Conservation (phyloP, 257 asterid genomes). For the Solanum pimpinellifolium region DNA sequence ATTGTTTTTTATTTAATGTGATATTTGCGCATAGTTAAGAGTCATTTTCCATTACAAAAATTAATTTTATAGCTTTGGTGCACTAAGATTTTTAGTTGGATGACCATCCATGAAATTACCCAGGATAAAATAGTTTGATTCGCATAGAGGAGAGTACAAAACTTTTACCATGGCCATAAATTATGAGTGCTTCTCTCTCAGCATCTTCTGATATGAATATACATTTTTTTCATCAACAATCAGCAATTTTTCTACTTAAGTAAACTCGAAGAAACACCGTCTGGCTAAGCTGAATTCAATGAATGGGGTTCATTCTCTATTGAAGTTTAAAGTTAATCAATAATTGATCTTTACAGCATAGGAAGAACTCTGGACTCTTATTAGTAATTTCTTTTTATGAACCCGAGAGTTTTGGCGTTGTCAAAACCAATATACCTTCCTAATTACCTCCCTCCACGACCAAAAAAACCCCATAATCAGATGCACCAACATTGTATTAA, state of each 20-base stretch:
- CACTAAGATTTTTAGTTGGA: not conserved
- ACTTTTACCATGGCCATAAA: not conserved
- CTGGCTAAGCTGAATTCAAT: not conserved
- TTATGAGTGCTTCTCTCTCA: not conserved
- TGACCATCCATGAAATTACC: not conserved
- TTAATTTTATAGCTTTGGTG: not conserved
- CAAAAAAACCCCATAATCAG: not conserved
- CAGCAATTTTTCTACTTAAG: not conserved
- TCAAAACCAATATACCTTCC: not conserved
- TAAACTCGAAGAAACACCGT: not conserved
- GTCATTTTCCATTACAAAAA: not conserved
- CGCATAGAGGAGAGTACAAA: not conserved
- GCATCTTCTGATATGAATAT: not conserved
- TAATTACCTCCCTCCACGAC: not conserved
- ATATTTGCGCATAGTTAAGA: not conserved
- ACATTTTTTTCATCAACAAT: not conserved
- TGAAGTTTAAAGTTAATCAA: not conserved
- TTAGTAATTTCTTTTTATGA: not conserved
- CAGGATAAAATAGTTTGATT: not conserved
- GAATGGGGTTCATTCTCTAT: not conserved
- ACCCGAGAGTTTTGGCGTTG: not conserved
- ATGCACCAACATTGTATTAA: not conserved
- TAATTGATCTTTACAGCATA: not conserved
- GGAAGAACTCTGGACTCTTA: not conserved
- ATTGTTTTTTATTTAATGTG: not conserved